phyloP scores from a whole-genome alignment of 805 yeast genomes.

The Lipomyces mesembrius region DNA sequence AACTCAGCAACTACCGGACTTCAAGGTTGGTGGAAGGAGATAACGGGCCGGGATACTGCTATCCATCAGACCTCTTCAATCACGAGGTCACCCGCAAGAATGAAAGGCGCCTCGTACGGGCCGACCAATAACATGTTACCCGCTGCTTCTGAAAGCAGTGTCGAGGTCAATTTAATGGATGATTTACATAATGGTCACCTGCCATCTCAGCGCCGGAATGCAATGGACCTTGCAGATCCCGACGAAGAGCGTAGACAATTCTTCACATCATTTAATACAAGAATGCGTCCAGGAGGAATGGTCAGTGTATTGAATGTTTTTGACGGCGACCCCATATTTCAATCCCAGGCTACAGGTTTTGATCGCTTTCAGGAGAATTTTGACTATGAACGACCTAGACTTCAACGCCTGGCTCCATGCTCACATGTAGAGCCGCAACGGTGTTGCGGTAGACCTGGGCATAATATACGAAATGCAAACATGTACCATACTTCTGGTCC shows the following conservation, averaged over 20 bases:
- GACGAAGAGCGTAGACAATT: conserved; percentile 6
- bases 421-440: background rate
- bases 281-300: background rate
- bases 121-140: background rate
- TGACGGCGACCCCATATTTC: background rate
- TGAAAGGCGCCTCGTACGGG: background rate
- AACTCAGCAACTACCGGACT: background rate
- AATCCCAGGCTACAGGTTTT: background rate
- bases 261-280: background rate
- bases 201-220: background rate
- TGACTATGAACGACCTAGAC: background rate
- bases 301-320: background rate
- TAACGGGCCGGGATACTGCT: background rate
- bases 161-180: background rate
- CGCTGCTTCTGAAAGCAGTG: background rate
- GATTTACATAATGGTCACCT: background rate
- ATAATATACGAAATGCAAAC: no score
- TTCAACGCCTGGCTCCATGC: background rate
- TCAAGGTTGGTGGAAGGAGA: background rate
- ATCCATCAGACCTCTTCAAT: background rate
- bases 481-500: conserved; percentile 5
- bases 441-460: background rate
- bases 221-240: background rate
- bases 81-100: background rate
- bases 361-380: background rate